These are phyloP conservation scores for Beauveria bassiana DNA, from an alignment of 2,329 filamentous ascomycete species.

Conservation along the genomic window DNA sequence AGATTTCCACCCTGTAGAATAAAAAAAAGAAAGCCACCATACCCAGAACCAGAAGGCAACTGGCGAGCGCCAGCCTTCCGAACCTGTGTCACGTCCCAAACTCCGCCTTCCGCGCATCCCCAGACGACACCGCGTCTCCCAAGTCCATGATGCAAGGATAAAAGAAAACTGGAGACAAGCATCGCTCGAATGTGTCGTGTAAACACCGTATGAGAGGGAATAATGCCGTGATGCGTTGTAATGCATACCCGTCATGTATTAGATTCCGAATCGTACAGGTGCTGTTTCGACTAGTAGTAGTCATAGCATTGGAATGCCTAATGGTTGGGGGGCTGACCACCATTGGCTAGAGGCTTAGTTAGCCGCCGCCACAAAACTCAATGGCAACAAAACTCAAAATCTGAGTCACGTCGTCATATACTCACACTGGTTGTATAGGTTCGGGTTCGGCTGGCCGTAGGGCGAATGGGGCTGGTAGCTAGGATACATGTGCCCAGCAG, in stretches of 20 bases:
- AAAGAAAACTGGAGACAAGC: neutral
- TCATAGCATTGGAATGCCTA: neutral
- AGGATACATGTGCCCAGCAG: slow-evolving; percentile 37
- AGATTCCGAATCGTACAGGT: neutral
- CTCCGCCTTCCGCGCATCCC: slow-evolving; percentile 2
- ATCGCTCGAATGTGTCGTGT: neutral
- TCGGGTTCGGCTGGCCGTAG: slow-evolving; percentile 40
- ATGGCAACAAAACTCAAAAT: too few species aligned
- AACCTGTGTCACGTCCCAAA: neutral
- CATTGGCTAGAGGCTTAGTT: slow-evolving; percentile 11
- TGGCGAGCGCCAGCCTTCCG: neutral
- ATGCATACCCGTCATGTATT: neutral
- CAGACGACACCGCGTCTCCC: slow-evolving; percentile 9
- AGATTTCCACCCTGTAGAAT: slow-evolving; percentile 3
- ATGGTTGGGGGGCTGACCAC: slow-evolving; percentile 7
- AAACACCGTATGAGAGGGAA: neutral
- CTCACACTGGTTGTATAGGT: slow-evolving; percentile 46
- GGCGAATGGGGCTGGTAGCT: slow-evolving; percentile 44
- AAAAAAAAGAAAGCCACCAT: neutral
- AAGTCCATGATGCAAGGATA: neutral
- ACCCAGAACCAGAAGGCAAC: neutral
- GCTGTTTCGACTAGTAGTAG: neutral
- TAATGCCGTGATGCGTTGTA: neutral
- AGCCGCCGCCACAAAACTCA: neutral
- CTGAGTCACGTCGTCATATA: neutral